Evolutionary conservation across 805 yeast genomes (phyloP).

Genomic region (Lachancea kluyveri): DNA sequence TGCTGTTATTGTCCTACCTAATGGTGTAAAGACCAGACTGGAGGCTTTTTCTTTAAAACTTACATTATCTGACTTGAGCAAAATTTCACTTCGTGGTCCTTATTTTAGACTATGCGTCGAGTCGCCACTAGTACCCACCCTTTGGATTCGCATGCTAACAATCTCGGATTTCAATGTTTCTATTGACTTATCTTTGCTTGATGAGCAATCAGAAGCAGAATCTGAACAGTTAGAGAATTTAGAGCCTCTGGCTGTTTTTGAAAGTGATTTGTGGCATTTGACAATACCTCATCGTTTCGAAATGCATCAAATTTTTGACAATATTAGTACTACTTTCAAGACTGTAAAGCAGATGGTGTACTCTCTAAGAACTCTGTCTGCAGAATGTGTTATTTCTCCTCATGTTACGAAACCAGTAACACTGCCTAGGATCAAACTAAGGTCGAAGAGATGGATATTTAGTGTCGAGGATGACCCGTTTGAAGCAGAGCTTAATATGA

Average conservation of each 20-base stretch:
- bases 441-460: constrained; percentile 50
- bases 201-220: constrained; percentile 14
- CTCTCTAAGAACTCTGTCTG: constrained; percentile 40
- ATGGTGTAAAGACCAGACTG: constrained; percentile 42
- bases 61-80: constrained; percentile 14
- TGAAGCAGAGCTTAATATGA: constrained; percentile 63
- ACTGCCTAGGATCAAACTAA: constrained; percentile 54
- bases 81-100: constrained; percentile 24
- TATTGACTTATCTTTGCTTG: constrained; percentile 28
- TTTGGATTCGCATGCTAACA: constrained; percentile 45
- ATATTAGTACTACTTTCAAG: constrained; percentile 60
- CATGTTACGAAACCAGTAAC: constrained; percentile 34
- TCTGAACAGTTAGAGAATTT: constrained; percentile 12
- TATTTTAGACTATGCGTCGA: constrained; percentile 43
- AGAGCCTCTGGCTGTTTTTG: constrained; percentile 35
- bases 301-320: constrained; percentile 75
- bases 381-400: constrained; percentile 35
- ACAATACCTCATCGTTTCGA: constrained; percentile 68
- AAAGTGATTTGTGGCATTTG: constrained; percentile 41
- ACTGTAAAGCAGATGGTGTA: constrained; percentile 53
- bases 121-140: constrained; percentile 41
- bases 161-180: constrained; percentile 31
- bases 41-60: constrained; percentile 34
- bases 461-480: constrained; percentile 86
- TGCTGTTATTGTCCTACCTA: constrained; percentile 36